Evolutionary conservation across 179 eudicot species (phyloP), one percentile per base, ranked within the genome.

Genomic region (Camellia oleifera): DNA sequence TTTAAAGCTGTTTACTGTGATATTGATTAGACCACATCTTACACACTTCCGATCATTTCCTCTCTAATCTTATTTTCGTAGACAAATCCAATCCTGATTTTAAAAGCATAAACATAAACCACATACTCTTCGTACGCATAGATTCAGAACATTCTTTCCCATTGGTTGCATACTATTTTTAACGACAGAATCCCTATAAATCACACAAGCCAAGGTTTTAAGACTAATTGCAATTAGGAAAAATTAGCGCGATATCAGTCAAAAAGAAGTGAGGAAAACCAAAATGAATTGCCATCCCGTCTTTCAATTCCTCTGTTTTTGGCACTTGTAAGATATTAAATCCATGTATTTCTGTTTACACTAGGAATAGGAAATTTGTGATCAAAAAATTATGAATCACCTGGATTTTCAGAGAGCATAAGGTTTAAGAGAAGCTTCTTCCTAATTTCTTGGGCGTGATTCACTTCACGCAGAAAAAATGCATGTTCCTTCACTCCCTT

Each of bases 401-500:
- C 97, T 86, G 97, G 97, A 86, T 89, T 90, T 80, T 93, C 84
- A 45, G 93, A 90, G 65, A 93, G 88, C 97, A 90, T 91, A 74
- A 93, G 92, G 84, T 93, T 93, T 46, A 91, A 84, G 23, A 93
- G 91, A 82, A 93, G 92, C 77, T 82, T 91, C 86, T 84, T 90
- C 82, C 97, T 84, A 75, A 93, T 93, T 82, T 90, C 97, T 78
- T 93, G 97, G 50, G 97, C 97, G 73, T 93, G 93, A 84, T 81
- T 69, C 12, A 93, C 97, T 85, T 93, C 97, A 12, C 97, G 95
- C 15, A 93, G 92, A 70, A 93, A 93, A 60, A 85, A 81, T 15
- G 97, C 95, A 74, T 93, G 87, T 81, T 93, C 97, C 70, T 88
- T 84, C 66, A 93, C 97, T 40, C 97, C 97, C 78, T 93, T 91